Conservation (phyloP, 2,329 filamentous ascomycete genomes). For the Zopfia rhizophila region DNA sequence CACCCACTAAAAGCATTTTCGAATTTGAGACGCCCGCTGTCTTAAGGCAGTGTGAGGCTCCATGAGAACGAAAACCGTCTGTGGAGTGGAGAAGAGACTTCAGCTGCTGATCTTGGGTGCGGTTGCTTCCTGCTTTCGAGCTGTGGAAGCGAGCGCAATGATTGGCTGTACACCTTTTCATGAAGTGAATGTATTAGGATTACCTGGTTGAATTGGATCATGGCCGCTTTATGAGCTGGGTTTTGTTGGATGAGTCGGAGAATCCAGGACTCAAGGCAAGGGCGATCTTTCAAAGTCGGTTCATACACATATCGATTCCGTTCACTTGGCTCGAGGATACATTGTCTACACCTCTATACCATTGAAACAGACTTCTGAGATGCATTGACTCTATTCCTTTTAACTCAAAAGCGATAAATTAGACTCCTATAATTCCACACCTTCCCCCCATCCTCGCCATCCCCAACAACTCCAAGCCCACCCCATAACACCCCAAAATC, state of each 20-base stretch:
- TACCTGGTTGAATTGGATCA: neutral
- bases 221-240: no score
- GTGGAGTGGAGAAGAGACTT: constrained; percentile 64
- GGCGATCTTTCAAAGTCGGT: no score
- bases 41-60: constrained; percentile 53
- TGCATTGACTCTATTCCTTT: no score
- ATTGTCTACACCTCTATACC: no score
- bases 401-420: no score
- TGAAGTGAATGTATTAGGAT: constrained; percentile 2
- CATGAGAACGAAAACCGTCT: constrained; percentile 69
- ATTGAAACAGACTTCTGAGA: no score
- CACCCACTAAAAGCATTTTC: constrained; percentile 70
- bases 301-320: no score
- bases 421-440: no score
- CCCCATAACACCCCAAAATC: constrained; percentile 2
- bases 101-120: constrained; percentile 67
- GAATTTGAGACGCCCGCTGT: constrained; percentile 58
- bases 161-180: constrained; percentile 69
- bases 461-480: neutral
- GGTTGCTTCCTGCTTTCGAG: constrained; percentile 60
- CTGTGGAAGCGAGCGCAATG: constrained; percentile 68
- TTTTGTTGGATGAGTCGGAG: no score
- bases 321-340: no score
- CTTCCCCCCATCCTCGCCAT: no score
- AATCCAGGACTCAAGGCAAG: no score